Evolutionary conservation across 805 yeast species (phyloP).

Genomic region (Zygoascus bituminiphila): DNA sequence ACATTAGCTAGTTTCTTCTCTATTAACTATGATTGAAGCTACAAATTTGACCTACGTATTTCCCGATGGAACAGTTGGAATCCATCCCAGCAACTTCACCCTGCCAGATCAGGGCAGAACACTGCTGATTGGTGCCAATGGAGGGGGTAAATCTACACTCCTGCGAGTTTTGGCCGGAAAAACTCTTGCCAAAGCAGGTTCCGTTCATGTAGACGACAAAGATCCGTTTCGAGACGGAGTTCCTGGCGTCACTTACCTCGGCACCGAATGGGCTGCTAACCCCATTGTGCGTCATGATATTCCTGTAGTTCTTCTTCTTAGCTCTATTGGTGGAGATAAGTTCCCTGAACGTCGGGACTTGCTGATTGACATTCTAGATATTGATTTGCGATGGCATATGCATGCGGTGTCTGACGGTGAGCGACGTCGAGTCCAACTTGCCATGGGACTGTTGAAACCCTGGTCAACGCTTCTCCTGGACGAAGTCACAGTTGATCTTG

Average conservation of each 20-base stretch:
- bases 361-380: conserved; percentile 69
- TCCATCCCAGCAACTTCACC: conserved; percentile 51
- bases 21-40: conserved; percentile 41
- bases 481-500: conserved; percentile 95
- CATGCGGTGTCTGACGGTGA: conserved; percentile 90
- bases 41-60: conserved; percentile 61
- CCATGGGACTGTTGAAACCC: conserved; percentile 87
- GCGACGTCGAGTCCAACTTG: conserved; percentile 85
- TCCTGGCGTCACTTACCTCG: conserved; percentile 58
- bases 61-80: conserved; percentile 54
- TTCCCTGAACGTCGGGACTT: conserved; percentile 69
- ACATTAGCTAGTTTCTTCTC: too few relatives aligned
- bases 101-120: conserved; percentile 70
- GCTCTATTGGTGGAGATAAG: conserved; percentile 75
- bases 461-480: conserved; percentile 85
- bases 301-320: conserved; percentile 69
- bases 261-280: conserved; percentile 97
- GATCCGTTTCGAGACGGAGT: conserved; percentile 75
- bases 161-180: conserved; percentile 84
- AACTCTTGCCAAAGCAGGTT: conserved; percentile 69
- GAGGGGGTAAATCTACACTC: conserved; percentile 93
- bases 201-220: conserved; percentile 62
- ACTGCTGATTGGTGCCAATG: conserved; percentile 84
- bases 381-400: conserved; percentile 89
- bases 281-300: conserved; percentile 86